A percentile compares a stretch with the other conserved stretches of the same genome.
phyloP scores from a whole-genome alignment of 2,329 filamentous ascomycete species.

The Acephala macrosclerotiorum region DNA sequence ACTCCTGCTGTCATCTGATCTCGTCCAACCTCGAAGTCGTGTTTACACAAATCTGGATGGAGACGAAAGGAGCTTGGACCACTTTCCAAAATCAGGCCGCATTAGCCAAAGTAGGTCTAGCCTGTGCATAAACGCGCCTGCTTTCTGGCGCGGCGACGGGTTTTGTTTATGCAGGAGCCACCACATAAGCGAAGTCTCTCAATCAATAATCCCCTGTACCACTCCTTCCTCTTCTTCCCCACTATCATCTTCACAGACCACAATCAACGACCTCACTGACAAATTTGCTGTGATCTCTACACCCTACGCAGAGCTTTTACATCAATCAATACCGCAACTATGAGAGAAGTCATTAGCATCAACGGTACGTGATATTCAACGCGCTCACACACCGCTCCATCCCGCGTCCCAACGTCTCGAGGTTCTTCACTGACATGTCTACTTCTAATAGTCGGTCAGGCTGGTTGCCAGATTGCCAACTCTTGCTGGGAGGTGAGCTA shows the following conservation, averaged over 20 bases:
- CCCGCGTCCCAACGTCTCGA: constrained; percentile 32
- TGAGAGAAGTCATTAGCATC: constrained; percentile 99
- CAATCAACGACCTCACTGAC: constrained; percentile 28
- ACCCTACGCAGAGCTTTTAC: constrained; percentile 24
- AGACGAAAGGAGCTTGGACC: constrained; percentile 28
- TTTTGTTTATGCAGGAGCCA: constrained; percentile 34
- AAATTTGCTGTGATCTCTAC: constrained; percentile 37
- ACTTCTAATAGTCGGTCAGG: constrained; percentile 85
- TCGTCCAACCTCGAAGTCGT: background rate
- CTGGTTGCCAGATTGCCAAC: constrained; percentile 99
- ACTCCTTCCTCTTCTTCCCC: constrained; percentile 36
- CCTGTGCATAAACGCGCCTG: constrained; percentile 13
- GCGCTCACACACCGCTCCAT: constrained; percentile 50
- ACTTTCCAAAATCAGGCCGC: constrained; percentile 13
- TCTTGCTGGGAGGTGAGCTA: constrained; percentile 98
- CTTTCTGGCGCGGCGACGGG: constrained; percentile 13
- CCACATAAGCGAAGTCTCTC: constrained; percentile 33
- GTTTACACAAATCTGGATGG: background rate
- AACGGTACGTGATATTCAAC: constrained; percentile 75
- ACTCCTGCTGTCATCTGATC: background rate
- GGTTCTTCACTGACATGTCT: constrained; percentile 37
- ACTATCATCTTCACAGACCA: constrained; percentile 35
- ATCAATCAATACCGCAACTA: constrained; percentile 60
- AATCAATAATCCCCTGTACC: constrained; percentile 34
- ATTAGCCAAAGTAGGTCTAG: too few species aligned